phyloP scores from a whole-genome alignment of 495 filamentous ascomycete species.

The Ascobolus immersus region DNA sequence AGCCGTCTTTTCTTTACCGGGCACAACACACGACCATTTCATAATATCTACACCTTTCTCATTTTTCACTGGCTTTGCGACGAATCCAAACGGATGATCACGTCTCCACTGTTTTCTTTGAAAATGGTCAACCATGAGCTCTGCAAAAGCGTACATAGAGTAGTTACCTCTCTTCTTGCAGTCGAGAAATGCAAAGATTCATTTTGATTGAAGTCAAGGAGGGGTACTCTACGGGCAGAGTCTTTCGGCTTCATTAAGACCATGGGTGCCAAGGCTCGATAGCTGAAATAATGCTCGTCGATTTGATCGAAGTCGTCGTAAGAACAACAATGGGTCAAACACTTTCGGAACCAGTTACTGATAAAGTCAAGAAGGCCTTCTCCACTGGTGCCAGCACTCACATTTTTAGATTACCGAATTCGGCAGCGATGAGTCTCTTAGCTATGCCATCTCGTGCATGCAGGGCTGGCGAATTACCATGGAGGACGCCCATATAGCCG shows the following conservation, averaged over 20 bases:
- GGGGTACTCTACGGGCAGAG: too few relatives aligned
- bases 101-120: slow-evolving; percentile 80
- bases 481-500: slow-evolving; percentile 80
- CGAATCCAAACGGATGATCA: slow-evolving; percentile 96
- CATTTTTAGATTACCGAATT: slow-evolving; percentile 49
- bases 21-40: slow-evolving; percentile 86
- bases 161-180: too few relatives aligned
- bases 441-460: slow-evolving; percentile 92
- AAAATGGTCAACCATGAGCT: too few relatives aligned
- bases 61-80: slow-evolving; percentile 62
- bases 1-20: slow-evolving; percentile 80
- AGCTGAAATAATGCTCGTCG: too few relatives aligned
- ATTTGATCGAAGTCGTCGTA: too few relatives aligned
- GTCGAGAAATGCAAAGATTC: too few relatives aligned
- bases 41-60: slow-evolving; percentile 66
- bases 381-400: too few relatives aligned
- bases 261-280: too few relatives aligned
- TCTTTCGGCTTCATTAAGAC: too few relatives aligned
- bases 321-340: slow-evolving; percentile 96
- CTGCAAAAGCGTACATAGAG: too few relatives aligned
- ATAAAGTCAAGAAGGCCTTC: slow-evolving; percentile 69
- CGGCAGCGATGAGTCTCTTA: slow-evolving; percentile 74
- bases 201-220: too few relatives aligned
- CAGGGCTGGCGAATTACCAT: slow-evolving; percentile 99
- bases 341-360: slow-evolving; percentile 91